Conservation (phyloP, 1,284 basidiomycete genomes). For the Austroboletus sp. region DNA sequence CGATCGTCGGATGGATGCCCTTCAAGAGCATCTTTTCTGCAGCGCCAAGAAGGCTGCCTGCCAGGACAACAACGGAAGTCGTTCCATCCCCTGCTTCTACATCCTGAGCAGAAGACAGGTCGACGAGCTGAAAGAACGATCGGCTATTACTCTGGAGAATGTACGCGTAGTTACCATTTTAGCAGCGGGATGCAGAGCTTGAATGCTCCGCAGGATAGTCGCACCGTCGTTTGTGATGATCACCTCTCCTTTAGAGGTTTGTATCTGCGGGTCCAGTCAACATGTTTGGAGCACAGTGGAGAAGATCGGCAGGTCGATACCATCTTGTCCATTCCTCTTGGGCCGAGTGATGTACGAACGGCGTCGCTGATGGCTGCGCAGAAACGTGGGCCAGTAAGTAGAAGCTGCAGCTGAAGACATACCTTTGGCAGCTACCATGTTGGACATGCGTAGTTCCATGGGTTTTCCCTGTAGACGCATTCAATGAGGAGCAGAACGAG, state of each 20-base stretch:
- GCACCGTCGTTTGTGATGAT: slow-evolving; percentile 99
- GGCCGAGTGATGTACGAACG: slow-evolving; percentile 92
- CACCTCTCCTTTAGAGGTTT: slow-evolving; percentile 93
- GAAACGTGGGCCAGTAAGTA: slow-evolving; percentile 11
- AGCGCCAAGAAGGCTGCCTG: slow-evolving; percentile 86
- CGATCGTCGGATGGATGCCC: slow-evolving; percentile 96
- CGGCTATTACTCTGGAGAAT: slow-evolving; percentile 8
- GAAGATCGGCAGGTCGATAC: slow-evolving; percentile 39
- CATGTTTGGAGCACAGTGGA: slow-evolving; percentile 7
- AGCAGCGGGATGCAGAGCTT: slow-evolving; percentile 95
- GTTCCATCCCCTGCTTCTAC: slow-evolving; percentile 98
- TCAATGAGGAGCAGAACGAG: slow-evolving; percentile 9
- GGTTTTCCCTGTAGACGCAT: slow-evolving; percentile 68
- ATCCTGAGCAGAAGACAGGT: slow-evolving; percentile 96
- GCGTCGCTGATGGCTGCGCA: slow-evolving; percentile 89
- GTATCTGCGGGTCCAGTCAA: slow-evolving; percentile 60
- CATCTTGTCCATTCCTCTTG: slow-evolving; percentile 99
- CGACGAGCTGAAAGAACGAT: slow-evolving; percentile 65
- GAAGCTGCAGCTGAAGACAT: slow-evolving; percentile 15
- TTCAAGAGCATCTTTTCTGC: slow-evolving; percentile 97
- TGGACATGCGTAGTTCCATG: slow-evolving; percentile 89
- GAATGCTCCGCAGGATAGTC: slow-evolving; percentile 95
- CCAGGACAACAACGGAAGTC: slow-evolving; percentile 96
- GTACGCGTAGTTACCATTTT: slow-evolving; percentile 68
- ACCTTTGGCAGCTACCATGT: slow-evolving; percentile 96